A percentile compares a stretch with the other conserved stretches of the same genome.
Conservation (phyloP, 2,329 filamentous ascomycete species). For the Fulvia fulva region DNA sequence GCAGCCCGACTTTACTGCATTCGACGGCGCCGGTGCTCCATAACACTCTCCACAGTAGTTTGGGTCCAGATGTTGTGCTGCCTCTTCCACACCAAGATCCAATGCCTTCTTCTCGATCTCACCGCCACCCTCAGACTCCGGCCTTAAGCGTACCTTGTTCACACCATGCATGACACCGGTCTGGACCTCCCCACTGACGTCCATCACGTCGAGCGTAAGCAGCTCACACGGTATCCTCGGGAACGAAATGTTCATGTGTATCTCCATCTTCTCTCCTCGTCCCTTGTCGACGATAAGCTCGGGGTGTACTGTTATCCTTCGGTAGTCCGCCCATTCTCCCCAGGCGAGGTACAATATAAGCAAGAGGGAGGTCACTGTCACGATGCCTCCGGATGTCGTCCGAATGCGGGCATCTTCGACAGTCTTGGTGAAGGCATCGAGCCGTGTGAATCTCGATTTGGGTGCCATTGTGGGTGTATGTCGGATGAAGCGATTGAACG, state of each 20-base stretch:
- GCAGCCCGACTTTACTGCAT: constrained; percentile 76
- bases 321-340: constrained; percentile 95
- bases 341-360: constrained; percentile 84
- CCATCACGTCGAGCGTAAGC: constrained; percentile 96
- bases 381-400: constrained; percentile 90
- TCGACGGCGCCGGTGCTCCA: constrained; percentile 69
- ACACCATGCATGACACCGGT: constrained; percentile 90
- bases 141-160: constrained; percentile 77
- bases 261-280: constrained; percentile 98
- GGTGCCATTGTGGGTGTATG: constrained; percentile 61
- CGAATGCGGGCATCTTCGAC: constrained; percentile 96
- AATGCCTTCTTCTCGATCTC: constrained; percentile 69
- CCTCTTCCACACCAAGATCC: constrained; percentile 64
- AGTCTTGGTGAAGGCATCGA: constrained; percentile 93
- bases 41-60: constrained; percentile 93
- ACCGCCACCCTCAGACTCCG: constrained; percentile 68
- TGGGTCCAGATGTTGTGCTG: constrained; percentile 73
- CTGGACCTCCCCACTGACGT: constrained; percentile 95
- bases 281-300: constrained; percentile 96
- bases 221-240: constrained; percentile 91
- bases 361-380: constrained; percentile 85
- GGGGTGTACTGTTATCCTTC: constrained; percentile 77
- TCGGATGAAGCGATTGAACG: neutral
- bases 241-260: constrained; percentile 95
- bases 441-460: constrained; percentile 91